Base-by-base conservation (phyloP, 257 asterid species). In the Anisodus tanguticus region DNA sequence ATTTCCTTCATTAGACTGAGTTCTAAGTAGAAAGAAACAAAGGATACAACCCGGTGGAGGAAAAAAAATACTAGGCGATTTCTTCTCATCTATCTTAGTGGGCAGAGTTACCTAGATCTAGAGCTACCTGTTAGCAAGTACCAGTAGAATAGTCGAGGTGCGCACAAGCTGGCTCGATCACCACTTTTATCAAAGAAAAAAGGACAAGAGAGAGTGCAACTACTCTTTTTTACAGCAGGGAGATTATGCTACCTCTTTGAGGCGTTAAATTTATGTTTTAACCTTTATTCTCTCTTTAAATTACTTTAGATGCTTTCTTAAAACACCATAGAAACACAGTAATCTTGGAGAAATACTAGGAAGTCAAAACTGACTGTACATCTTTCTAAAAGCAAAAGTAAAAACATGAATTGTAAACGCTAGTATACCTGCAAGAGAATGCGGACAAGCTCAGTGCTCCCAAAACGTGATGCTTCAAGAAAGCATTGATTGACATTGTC, bases 361-460 rank as follows among this genome's bases (percentile, higher is more conserved):
- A 39, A 3, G 74, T 37, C 19, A 13, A 67, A 35, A 45, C 22
- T 35, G 49, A 13, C 11, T 5, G 6, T 13, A 67, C 74, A 67
- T 67, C 77, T 76, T 51, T 76, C 82, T 31, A 26, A 53, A 80
- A 70, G 31, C 17, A 41, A 55, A 53, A 31, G 64, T 22, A 43
- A 83, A 59, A 58, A 54, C 70, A n/a, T n/a, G 59, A 15, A 16
- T 19, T 53, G 49, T 77, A 77, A 76, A 77, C 11, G 12, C 9
- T 39, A 77, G 64, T 31, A 31, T 84, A 97, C 99, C 99, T 97
- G 98, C 87, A 97, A 90, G 67, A 97, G 83, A 89, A 97, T 97
- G 84, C 98, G 99, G 85, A 97, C 99, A 79, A 97, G 99, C 87
- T 97, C 99, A 16, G 99, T 97, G 91, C 99, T 97, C 80, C 99